phyloP scores from a whole-genome alignment of 2,329 filamentous ascomycete species.

The Xylaria sp. region DNA sequence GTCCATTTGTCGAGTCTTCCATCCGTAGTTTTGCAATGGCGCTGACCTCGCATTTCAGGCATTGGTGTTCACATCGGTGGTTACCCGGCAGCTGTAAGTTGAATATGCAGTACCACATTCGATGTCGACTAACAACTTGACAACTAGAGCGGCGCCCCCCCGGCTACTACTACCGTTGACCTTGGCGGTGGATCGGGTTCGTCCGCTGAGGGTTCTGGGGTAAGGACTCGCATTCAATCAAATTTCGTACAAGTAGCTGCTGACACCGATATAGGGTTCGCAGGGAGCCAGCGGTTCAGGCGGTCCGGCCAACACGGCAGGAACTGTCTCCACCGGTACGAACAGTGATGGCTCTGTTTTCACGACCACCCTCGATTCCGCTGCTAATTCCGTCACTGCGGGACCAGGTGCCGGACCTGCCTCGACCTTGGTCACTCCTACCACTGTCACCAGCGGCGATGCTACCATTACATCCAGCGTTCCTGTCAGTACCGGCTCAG shows the following conservation, averaged over 20 bases:
- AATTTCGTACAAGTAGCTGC: not conserved
- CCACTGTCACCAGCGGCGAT: constrained; percentile 18
- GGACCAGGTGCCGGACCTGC: constrained; percentile 12
- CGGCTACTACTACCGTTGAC: constrained; percentile 15
- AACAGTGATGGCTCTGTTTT: constrained; percentile 21
- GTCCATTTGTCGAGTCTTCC: constrained; percentile 8
- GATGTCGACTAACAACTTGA: constrained; percentile 5
- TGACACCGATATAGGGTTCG: constrained; percentile 13
- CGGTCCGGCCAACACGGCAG: constrained; percentile 11
- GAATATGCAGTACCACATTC: not conserved
- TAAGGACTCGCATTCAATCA: constrained; percentile 1
- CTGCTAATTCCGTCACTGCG: not conserved
- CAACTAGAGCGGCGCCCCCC: constrained; percentile 11
- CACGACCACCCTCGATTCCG: constrained; percentile 17
- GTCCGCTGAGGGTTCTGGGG: constrained; percentile 6
- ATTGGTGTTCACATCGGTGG: constrained; percentile 27
- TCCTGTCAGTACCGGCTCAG: constrained; percentile 28
- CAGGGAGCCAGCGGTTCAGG: constrained; percentile 14
- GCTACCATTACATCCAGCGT: constrained; percentile 16
- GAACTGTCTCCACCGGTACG: constrained; percentile 20
- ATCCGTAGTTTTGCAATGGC: not conserved
- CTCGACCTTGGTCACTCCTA: constrained; percentile 16
- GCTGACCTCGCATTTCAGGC: constrained; percentile 19
- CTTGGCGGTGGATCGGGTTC: constrained; percentile 16
- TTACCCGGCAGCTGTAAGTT: constrained; percentile 14